Percentiles rank a stretch among this genome's conserved stretches.
Evolutionary conservation across 495 filamentous ascomycete genomes (phyloP).

Genomic region (Penicillium odoratum): DNA sequence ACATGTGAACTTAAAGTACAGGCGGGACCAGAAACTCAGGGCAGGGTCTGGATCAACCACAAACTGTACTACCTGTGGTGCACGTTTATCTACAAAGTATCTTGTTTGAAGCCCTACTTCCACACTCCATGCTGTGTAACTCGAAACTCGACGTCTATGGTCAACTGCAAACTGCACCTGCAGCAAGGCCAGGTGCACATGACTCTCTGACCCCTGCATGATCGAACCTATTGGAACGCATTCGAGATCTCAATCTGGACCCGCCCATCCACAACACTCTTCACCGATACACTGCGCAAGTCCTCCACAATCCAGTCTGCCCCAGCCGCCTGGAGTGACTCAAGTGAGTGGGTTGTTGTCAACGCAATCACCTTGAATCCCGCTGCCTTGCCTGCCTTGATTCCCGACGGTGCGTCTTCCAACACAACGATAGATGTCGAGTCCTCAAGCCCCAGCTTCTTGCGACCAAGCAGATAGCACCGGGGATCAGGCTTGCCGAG

Average conservation of each 20-base stretch:
- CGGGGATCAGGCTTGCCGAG: conserved; percentile 83
- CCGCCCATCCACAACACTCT: conserved; percentile 49
- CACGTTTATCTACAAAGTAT: conserved; percentile 9
- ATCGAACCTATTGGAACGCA: conserved; percentile 37
- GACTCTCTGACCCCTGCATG: conserved; percentile 10
- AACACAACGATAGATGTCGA: conserved; percentile 68
- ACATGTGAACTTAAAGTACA: not conserved
- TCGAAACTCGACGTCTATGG: conserved; percentile 1
- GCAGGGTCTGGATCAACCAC: not conserved
- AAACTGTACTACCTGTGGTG: not conserved
- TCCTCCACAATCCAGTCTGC: conserved; percentile 90
- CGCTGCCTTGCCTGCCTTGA: conserved; percentile 81
- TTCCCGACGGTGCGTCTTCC: conserved; percentile 93
- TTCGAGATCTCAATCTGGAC: conserved; percentile 56
- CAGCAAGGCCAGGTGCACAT: conserved; percentile 2
- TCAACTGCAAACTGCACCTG: conserved; percentile 1
- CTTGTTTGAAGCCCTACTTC: not conserved
- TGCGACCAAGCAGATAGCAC: conserved; percentile 75
- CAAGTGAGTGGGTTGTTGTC: conserved; percentile 76
- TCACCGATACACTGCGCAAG: conserved; percentile 66
- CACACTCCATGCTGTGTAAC: conserved; percentile 6
- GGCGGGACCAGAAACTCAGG: not conserved
- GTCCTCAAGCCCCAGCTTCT: conserved; percentile 58
- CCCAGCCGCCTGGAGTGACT: conserved; percentile 66
- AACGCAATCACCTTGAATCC: conserved; percentile 88